Base-by-base conservation (phyloP, 176 grass and related monocot genomes). In the Zea mays region DNA sequence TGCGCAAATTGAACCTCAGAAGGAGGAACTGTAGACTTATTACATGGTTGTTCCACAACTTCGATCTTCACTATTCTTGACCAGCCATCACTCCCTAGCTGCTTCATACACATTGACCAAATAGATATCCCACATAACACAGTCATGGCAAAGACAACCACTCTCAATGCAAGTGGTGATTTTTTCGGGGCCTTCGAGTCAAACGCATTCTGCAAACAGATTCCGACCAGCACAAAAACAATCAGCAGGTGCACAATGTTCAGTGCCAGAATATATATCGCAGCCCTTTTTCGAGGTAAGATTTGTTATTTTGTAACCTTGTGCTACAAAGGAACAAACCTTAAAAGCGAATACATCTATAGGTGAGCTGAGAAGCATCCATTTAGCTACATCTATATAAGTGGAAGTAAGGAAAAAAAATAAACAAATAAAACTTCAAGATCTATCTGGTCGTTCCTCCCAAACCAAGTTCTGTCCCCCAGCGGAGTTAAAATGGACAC, bases 71-170 rank as follows among this genome's bases (percentile, higher is more conserved):
- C 75, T 10, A 88, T 85, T 89, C 82, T 91, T 52, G 80, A 79
- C 76, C 68, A 85, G 64, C 83, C 85, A 60, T 87, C 80, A 5
- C 74, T 89, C 55, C 84, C 83, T 61, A 93, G 67, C 67, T 97
- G 94, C 73, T 91, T 85, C 76, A 91, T 78, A 81, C 88, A 91
- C 54, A 97, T 76, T 41, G 85, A 85, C 61, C 84, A 93, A 79
- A 97, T 91, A 81, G 90, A 89, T 35, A 93, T 20, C 43, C 94
- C 94, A 2, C 90, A 97, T 65, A 97, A 76, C 79, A 91, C 82
- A 62, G 89, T 73, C 69, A 86, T 54, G 43, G 65, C 61, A 74
- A 91, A 75, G 79, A 97, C 84, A 76, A 91, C 65, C 88, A 91
- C 86, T 81, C 86, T 91, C 75, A 97, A 75, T 2, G 83, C 41